Evolutionary conservation across 768 basidiomycete species (phyloP), one percentile per base, ranked within the genome.

Genomic region (Boletus barrowsii): DNA sequence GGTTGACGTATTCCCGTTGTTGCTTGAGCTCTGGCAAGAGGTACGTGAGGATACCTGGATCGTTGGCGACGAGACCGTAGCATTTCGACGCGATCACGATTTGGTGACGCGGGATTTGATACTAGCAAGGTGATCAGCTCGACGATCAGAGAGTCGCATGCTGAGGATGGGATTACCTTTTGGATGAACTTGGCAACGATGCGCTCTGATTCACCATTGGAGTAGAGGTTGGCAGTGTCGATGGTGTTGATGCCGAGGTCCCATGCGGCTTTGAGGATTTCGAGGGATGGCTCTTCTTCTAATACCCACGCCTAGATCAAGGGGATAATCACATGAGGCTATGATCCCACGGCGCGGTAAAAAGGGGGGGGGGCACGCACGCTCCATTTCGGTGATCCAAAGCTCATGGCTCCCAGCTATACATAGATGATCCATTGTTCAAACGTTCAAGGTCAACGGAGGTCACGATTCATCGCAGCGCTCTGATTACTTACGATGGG

Each of bases 201-300:
- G 17, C 63, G 56, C 52, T 76, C 75, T 1, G 73, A 75, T 40
- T 67, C 66, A 20, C 70, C 71, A 29, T 66, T 64, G n/a, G 64
- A 66, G 44, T 74, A 74, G 4, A 70, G 11, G 45, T 76, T 72
- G 20, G 75, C 71, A 0, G 73, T 74, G 42, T 76, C 75, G 40
- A 71, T 67, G 4, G 72, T 75, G 51, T 67, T 75, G 58, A 77
- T 67, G 8, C 75, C 77, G 22, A 66, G 57, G 26, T 74, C 72
- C 65, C 66, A 77, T 7, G 32, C 76, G 5, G 66, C 63, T 55
- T 75, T 73, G 43, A 79, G 52, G 54, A 76, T 61, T 42, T 62
- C 55, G n/a, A 72, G 49, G 0, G 69, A 64, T 15, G 69, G 54
- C 3, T 67, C 63, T 47, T 70, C 68, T 0, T 60, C 66, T 8